Base-by-base conservation (phyloP, 2,329 filamentous ascomycete genomes). In the Phaeosphaeria sp. region DNA sequence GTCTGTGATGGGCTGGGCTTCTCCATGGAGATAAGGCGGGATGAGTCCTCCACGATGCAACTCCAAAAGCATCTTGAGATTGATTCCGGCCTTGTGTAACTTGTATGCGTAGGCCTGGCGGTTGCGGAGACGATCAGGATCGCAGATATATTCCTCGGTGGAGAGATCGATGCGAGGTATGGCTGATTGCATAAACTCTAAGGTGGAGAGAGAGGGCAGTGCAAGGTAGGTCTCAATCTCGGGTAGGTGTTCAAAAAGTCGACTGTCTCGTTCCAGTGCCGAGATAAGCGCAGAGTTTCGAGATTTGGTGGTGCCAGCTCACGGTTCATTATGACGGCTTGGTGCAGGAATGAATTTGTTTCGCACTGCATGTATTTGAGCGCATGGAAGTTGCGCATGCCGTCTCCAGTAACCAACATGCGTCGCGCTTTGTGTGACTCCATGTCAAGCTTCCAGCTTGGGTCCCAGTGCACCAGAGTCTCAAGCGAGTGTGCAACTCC, bases 21-120 rank as follows among this genome's bases (percentile, higher is more conserved):
- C 74, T 49, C 66, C 62, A 46, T 73, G 62, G 1, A 77, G 65
- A 50, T 72, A 75, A 0, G 74, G 74, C 6, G 74, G 74, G 42
- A 77, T 73, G 6, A 73, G 59, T 1, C 51, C 42, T 9, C 59
- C 62, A 22, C 56, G 58, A 23, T 66, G 65, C 11, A 74, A 56
- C 51, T 76, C 71, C 4, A 72, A 62, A 23, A 58, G 63, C 47
- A 75, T 50, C 46, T 60, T 69, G 25, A 75, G 53, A 36, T 71
- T 69, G 55, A 76, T 72, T 18, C 64, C 65, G 20, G 55, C 56
- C 25, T 72, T 67, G 39, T 36, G 65, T 3, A 77, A 57, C 39
- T 63, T 65, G 58, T 66, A 72, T 10, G 60, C 72, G 17, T 60
- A 67, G 1, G 63, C 63, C 42, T 77, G 72, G 2, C 73, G 67